Base-by-base conservation (phyloP, 2,329 filamentous ascomycete species). In the Ceratocystiopsis brevicomis region DNA sequence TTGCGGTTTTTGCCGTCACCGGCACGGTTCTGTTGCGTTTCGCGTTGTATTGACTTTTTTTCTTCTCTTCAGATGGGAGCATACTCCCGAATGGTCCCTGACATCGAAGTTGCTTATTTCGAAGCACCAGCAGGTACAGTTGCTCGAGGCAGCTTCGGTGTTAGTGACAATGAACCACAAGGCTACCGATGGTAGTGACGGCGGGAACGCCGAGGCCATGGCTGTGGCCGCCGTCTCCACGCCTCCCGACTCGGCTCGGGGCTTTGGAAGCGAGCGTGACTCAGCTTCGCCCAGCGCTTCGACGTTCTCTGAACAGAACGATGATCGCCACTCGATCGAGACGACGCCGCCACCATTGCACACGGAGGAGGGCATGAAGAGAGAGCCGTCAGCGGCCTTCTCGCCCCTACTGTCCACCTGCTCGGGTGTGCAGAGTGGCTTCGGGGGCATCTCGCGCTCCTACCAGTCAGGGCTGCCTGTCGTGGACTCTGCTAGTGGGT, bases 71-170 rank as follows among this genome's bases (percentile, higher is more conserved):
- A 98, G 88, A 72, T 98, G 90, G 90, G 90, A 98, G 67, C 90
- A 98, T 64, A 93, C 92, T 60, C 88, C 90, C 52, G 85, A 94
- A 66, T 98, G 90, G 90, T 83, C 87, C 42, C 80, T 81, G 59
- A 98, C 90, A 44, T 96, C 90, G 53, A 96, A 96, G 66, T 71
- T 96, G 58, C 78, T 96, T 59, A 96, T 98, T 54, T 96, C 88
- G 54, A 98, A 98, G 71, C 90, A 98, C 62, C 90, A 98, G 64
- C 90, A 98, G 67, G 90, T 98, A 43, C 90, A 98, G 61, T 73
- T 98, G 47, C 73, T 98, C 47, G 90, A 98, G 63, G 90, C 90
- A 37, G 90, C 90, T 36, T 93, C 86, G n/a, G 90, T 96, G 42
- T 69, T 98, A 50, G 80, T 96, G 46, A 79, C 78, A 56, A 96